A percentile compares a stretch with the other conserved stretches of the same genome.
These are phyloP conservation scores for Mycena venus DNA, from an alignment of 768 basidiomycete genomes.

Conservation along the genomic window DNA sequence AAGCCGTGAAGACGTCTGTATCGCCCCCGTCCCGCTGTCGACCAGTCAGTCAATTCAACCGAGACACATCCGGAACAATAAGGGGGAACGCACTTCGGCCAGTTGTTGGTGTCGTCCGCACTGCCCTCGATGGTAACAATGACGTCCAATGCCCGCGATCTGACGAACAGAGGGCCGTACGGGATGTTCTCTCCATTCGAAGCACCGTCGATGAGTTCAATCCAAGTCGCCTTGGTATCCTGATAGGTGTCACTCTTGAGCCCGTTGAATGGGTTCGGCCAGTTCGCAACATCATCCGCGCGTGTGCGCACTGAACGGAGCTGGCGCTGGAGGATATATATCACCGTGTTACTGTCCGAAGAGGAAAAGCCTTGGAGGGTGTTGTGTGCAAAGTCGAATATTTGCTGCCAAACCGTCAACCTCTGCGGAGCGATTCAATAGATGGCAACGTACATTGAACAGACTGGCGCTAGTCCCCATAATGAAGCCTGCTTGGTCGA, in stretches of 20 bases:
- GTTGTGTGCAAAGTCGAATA: conserved; percentile 60
- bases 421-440: neutral
- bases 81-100: conserved; percentile 71
- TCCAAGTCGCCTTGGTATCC: conserved; percentile 63
- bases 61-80: neutral
- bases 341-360: conserved; percentile 54
- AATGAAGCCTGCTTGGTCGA: conserved; percentile 81
- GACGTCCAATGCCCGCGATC: conserved; percentile 76
- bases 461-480: conserved; percentile 82
- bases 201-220: conserved; percentile 80
- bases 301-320: conserved; percentile 63
- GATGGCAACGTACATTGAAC: conserved; percentile 63
- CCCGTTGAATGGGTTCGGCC: conserved; percentile 75
- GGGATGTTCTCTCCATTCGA: conserved; percentile 82
- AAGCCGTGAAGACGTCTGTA: conserved; percentile 59
- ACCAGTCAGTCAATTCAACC: neutral
- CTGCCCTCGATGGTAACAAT: conserved; percentile 82
- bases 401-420: conserved; percentile 52
- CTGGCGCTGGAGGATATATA: conserved; percentile 63
- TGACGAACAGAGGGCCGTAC: conserved; percentile 77
- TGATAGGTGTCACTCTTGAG: conserved; percentile 63
- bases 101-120: conserved; percentile 68
- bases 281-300: conserved; percentile 74
- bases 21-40: conserved; percentile 66
- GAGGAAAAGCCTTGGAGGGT: conserved; percentile 54